Evolutionary conservation across 257 asterid species (phyloP), one percentile per base, ranked within the genome.

Genomic region (Solanum sitiens): DNA sequence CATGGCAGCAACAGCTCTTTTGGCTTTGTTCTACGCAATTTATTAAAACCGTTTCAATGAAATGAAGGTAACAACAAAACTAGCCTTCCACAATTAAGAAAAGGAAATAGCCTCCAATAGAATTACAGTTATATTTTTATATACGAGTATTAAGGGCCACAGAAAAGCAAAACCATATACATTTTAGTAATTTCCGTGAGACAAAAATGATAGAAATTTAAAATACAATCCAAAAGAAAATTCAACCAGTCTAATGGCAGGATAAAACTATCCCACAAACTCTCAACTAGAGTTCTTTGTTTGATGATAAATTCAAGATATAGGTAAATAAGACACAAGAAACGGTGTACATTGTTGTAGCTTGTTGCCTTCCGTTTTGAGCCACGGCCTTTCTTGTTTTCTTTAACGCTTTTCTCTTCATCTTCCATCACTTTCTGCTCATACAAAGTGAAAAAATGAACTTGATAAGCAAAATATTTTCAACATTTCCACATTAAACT

Each of bases 1-100:
- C 99, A 97, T 97, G 80, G 97, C 98, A 59, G 95, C 95, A 89
- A 97, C 99, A 89, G 98, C 99, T 91, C 95, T 94, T 93, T 94
- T 97, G 86, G 99, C 98, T 89, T 93, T 97, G 88, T 90, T 91
- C 99, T 95, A 87, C 71, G 89, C 42, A 88, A 61, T 83, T 40
- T 89, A n/a, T 27, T 83, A 25, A 76, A 77, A 13, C 30, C 53
- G 50, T 72, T 88, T 83, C 30, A 77, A 56, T 33, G 67, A 77
- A 61, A 87, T 14, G 71, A 61, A 37, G 44, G 70, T 65, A 73
- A 77, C 59, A 32, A 9, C 42, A 27, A 39, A 40, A 76, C 67
- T 82, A 82, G 85, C 44, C 63, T 50, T 72, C 25, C 79, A 20
- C 44, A 50, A 30, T 82, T 82, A 82, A 82, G 70, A 9, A 47